A percentile compares a stretch with the other conserved stretches of the same genome.
These are phyloP conservation scores for Phytopythium ostracodes DNA, from an alignment of 352 stramenopile genomes.

Conservation along the genomic window DNA sequence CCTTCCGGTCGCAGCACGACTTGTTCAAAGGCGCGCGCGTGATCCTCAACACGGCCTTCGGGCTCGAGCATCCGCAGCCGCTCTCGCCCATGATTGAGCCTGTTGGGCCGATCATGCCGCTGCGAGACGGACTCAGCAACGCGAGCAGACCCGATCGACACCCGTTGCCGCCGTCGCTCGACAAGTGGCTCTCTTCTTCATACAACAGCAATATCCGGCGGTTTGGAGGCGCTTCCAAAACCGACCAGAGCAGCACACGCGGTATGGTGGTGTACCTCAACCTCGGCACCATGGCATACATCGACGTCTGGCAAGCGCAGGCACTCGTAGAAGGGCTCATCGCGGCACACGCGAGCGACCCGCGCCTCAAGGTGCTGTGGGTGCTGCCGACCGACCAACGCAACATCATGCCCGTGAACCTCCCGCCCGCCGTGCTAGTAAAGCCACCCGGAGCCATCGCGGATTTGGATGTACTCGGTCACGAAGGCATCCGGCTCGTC, in stretches of 20 bases:
- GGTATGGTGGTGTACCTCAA: conserved; percentile 64
- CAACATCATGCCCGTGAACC: conserved; percentile 41
- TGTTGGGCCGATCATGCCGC: conserved; percentile 68
- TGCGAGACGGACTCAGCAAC: conserved; percentile 25
- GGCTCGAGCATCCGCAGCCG: conserved; percentile 75
- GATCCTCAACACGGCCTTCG: conserved; percentile 87
- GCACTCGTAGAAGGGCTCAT: conserved; percentile 64
- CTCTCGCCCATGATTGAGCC: conserved; percentile 74
- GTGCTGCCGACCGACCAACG: conserved; percentile 74
- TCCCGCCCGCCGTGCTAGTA: conserved; percentile 59
- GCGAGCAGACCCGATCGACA: conserved; percentile 26
- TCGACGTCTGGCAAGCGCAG: conserved; percentile 76
- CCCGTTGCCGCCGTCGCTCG: conserved; percentile 22
- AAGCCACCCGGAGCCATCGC: conserved; percentile 56
- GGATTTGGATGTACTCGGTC: conserved; percentile 60
- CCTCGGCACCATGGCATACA: conserved; percentile 74
- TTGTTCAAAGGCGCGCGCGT: conserved; percentile 82
- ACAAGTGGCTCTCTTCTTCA: conserved; percentile 31
- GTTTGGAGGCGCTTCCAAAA: background rate
- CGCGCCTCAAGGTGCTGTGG: conserved; percentile 65
- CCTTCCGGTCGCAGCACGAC: conserved; percentile 84
- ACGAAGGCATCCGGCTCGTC: conserved; percentile 55
- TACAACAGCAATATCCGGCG: conserved; percentile 3
- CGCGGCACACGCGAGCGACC: conserved; percentile 30
- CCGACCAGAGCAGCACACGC: background rate